These are phyloP conservation scores for Debaryomyces fabryi DNA, from an alignment of 1,139 yeast species.

Conservation along the genomic window DNA sequence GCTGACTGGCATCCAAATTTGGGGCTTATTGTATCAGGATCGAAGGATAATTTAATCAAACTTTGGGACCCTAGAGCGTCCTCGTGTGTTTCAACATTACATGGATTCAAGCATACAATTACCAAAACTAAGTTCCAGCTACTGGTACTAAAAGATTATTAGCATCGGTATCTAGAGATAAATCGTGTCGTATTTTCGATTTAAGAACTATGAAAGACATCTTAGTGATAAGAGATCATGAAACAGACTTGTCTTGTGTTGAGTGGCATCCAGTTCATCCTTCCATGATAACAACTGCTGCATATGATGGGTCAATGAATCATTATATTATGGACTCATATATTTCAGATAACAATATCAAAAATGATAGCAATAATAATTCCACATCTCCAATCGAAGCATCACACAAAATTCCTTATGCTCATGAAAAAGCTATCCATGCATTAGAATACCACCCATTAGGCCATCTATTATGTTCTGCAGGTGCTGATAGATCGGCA, in stretches of 20 bases:
- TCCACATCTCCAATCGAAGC: conserved; percentile 44
- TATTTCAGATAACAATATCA: conserved; percentile 29
- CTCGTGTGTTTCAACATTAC: conserved; percentile 73
- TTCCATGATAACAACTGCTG: conserved; percentile 79
- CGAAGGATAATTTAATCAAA: conserved; percentile 90
- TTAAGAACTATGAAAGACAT: conserved; percentile 81
- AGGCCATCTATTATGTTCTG: conserved; percentile 89
- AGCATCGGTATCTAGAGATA: conserved; percentile 87
- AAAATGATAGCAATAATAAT: conserved; percentile 12
- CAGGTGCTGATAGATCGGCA: conserved; percentile 93
- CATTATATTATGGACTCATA: conserved; percentile 72
- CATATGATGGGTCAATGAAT: conserved; percentile 83
- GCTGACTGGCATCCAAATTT: conserved; percentile 95
- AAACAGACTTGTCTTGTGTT: conserved; percentile 81
- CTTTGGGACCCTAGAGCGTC: conserved; percentile 94
- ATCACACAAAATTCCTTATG: conserved; percentile 76
- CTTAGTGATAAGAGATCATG: conserved; percentile 73
- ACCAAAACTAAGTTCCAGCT: conserved; percentile 79
- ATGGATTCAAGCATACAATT: conserved; percentile 93
- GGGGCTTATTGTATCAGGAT: conserved; percentile 84
- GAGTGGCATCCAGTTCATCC: conserved; percentile 94
- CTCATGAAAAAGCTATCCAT: conserved; percentile 93
- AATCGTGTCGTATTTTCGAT: conserved; percentile 86
- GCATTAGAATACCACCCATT: conserved; percentile 90
- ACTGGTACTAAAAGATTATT: conserved; percentile 67